Evolutionary conservation across 345 rosid genomes (phyloP), one percentile per base, ranked within the genome.

Genomic region (Eucalyptus rudis): DNA sequence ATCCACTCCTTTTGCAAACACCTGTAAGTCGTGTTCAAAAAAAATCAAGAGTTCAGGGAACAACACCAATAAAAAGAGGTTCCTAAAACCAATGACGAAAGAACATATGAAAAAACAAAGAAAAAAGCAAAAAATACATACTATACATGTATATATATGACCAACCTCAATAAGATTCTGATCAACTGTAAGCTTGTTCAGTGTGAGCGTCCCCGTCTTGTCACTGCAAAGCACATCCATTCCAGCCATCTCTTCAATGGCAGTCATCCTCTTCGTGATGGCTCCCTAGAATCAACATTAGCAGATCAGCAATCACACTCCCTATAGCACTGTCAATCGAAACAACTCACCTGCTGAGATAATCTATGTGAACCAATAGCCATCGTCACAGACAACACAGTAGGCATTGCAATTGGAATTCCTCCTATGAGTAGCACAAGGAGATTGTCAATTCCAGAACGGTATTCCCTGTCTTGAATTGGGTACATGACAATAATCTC

Each of bases 191-290:
- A 98, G 99, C 88, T 94, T 97, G 94, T 98, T 98, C 93, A 98
- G 89, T 11, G 99, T 97, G 91, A 98, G 91, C 16, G 99, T 97
- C 89, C 99, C 99, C 2, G 99, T 98, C 94, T 98, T 98, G 93
- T 98, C 99, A 91, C 99, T 97, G 92, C 99, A 96, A 90, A 97
- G 98, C 89, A 97, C 99, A 89, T 97, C 99, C 99, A 97, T 97
- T 91, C 99, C 99, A 25, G 99, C 99, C 99, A 98, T 98, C 92
- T 98, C 99, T 91, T 98, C 99, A 80, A 98, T 97, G 50, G 99
- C 99, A 24, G 99, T 98, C 99, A 98, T 98, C 92, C 99, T 95
- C 95, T 98, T 98, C 7, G 99, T 98, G 91, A 98, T 98, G 87
- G 99, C 99, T 88, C 99, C 99, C 99, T 97, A 92, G 40, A 92